A percentile compares a stretch with the other conserved stretches of the same genome.
phyloP scores from a whole-genome alignment of 371 early-diverging fungal genomes.

The Saksenaea vasiformis region DNA sequence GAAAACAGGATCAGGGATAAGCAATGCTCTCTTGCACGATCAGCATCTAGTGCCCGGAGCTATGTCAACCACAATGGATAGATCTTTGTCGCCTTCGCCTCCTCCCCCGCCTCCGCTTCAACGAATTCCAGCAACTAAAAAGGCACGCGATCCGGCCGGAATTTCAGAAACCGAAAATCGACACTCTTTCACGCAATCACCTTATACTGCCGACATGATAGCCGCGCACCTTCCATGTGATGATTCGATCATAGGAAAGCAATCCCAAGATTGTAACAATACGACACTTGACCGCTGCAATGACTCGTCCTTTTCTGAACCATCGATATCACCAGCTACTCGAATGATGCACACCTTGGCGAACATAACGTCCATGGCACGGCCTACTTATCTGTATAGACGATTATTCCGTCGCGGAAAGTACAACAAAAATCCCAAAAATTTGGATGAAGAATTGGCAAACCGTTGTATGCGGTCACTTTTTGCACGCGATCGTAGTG shows the following conservation, averaged over 20 bases:
- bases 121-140: neutral
- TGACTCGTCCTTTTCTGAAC: neutral
- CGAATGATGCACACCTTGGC: neutral
- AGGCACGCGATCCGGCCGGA: neutral
- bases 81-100: neutral
- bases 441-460: neutral
- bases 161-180: neutral
- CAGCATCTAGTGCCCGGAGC: neutral
- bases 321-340: neutral
- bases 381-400: neutral
- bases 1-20: neutral
- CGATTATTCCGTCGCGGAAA: neutral
- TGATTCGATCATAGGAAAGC: neutral
- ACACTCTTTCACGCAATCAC: neutral
- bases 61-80: neutral
- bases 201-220: neutral
- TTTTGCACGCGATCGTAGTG: neutral
- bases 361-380: neutral
- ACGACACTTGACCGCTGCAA: neutral
- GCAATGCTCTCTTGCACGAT: neutral
- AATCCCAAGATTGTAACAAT: neutral
- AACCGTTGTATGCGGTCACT: neutral
- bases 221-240: neutral
- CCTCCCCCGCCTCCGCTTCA: neutral
- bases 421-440: neutral